Conservation (phyloP, 164 flowering plant species). For the Santalum album region DNA sequence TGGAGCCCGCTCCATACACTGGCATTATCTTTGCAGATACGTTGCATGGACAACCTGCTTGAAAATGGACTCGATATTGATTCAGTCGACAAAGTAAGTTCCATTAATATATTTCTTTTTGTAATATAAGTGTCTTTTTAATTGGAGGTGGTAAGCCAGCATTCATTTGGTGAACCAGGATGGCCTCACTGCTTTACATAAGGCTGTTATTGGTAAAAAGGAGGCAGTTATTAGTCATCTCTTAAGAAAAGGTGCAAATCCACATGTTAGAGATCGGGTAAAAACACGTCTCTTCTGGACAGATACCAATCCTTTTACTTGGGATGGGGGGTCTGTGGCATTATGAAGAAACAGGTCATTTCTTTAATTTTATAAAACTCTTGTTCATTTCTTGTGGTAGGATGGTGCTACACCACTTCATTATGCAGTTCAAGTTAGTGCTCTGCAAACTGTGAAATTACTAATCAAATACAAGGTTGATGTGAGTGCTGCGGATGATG, state of each 20-base stretch:
- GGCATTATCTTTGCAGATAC: constrained; percentile 64
- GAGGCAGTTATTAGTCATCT: constrained; percentile 93
- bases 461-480: constrained; percentile 77
- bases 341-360: too few species aligned
- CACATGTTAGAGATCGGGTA: constrained; percentile 64
- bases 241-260: constrained; percentile 87
- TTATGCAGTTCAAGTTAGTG: constrained; percentile 96
- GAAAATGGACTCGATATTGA: constrained; percentile 59
- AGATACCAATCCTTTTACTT: background rate
- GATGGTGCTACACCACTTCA: constrained; percentile 90
- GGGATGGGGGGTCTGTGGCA: too few species aligned
- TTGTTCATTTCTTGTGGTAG: constrained; percentile 21
- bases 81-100: constrained; percentile 48
- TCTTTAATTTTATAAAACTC: background rate
- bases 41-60: constrained; percentile 61
- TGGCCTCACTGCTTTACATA: constrained; percentile 83
- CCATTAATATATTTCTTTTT: background rate
- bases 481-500: constrained; percentile 72
- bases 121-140: background rate
- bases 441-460: constrained; percentile 79
- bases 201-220: constrained; percentile 71
- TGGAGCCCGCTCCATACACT: constrained; percentile 78
- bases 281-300: constrained; percentile 9
- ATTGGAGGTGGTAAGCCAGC: constrained; percentile 6
- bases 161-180: constrained; percentile 40